Conservation (phyloP, 2,329 filamentous ascomycete genomes). For the Pseudopyricularia javanii region DNA sequence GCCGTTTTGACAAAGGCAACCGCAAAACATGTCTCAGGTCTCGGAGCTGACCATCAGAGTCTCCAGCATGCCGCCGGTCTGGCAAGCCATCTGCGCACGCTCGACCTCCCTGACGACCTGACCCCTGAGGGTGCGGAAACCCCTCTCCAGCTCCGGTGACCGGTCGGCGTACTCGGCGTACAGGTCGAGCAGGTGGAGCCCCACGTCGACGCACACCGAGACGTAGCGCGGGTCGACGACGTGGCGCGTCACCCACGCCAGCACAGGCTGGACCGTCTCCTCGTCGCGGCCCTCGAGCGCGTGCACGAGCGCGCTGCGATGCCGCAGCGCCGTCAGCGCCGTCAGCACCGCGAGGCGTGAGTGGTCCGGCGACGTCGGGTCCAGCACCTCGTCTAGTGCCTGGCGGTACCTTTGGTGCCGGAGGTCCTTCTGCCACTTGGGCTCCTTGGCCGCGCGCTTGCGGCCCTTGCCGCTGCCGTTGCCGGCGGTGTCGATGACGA, state of each 20-base stretch:
- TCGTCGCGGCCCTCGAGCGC: constrained; percentile 76
- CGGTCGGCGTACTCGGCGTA: constrained; percentile 71
- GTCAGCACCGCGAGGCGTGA: constrained; percentile 56
- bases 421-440: constrained; percentile 69
- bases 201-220: constrained; percentile 69
- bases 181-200: constrained; percentile 71
- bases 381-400: constrained; percentile 70
- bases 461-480: constrained; percentile 20
- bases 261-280: constrained; percentile 64
- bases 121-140: constrained; percentile 56
- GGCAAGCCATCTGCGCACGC: constrained; percentile 68
- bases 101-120: constrained; percentile 69
- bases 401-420: constrained; percentile 64
- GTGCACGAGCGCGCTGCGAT: constrained; percentile 72
- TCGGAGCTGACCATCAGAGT: constrained; percentile 36
- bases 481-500: constrained; percentile 53
- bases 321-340: constrained; percentile 70
- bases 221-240: constrained; percentile 76
- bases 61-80: constrained; percentile 81
- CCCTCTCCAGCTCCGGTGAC: constrained; percentile 58
- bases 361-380: constrained; percentile 35
- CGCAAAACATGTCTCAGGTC: no score
- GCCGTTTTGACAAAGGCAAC: no score
- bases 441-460: constrained; percentile 50
- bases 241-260: constrained; percentile 72